Base-by-base conservation (phyloP, 331 rosid genomes). In the Dryas integrifolia region DNA sequence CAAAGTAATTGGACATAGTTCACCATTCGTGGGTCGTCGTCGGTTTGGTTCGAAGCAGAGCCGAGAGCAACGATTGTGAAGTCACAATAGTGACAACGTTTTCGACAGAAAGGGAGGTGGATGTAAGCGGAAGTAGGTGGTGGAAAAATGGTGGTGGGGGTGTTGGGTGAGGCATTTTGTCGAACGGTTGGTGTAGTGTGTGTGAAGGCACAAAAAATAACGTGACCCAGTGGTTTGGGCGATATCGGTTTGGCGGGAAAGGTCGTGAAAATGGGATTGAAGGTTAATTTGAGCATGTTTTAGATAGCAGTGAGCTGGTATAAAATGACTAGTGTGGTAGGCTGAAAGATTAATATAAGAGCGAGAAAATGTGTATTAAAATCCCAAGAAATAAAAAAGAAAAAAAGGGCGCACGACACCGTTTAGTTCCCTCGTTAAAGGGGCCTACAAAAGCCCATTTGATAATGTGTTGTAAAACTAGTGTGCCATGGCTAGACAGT, bases 21-120 rank as follows among this genome's bases (percentile, higher is more conserved):
- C 3, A 59, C 60, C 61, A 92, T 83, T 63, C 96, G 86, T 0
- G 96, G 96, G 80, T 90, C 96, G 2, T 85, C 79, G 3, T 88
- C 72, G 2, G 76, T 38, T 72, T 66, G 85, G 75, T 44, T n/a
- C 5, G 85, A 81, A 52, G 90, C 70, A 47, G 89, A 85, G 72
- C 96, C 96, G 11, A 92, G 92, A 11, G 98, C 91, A 18, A 92
- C 75, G 24, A 92, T 82, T 52, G 96, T 85, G 84, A 92, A 92
- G 90, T 90, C 96, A 46, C 96, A 92, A 82, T 90, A 90, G 77
- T 86, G 92, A 86, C 98, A 90, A 45, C 98, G 92, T 83, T 88
- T 88, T 41, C 96, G 84, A 59, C 96, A 90, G 82, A 92, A 92
- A 40, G 96, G 91, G 75, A 92, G 96, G 90, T 92, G 98, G 72